Conservation (phyloP, 345 rosid genomes). For the Syzygium jambos region DNA sequence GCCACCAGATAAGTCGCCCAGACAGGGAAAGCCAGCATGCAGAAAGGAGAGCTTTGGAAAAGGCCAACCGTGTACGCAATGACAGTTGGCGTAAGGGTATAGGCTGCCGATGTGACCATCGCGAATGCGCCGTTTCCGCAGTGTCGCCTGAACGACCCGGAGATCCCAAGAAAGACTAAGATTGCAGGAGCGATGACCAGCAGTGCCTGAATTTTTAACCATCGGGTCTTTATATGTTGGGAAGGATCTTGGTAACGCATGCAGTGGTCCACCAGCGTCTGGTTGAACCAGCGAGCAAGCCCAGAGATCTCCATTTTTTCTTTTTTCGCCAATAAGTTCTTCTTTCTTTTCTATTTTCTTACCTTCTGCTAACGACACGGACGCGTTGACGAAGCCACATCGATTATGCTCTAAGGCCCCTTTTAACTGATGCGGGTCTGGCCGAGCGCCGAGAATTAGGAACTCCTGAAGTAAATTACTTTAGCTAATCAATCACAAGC, state of each 20-base stretch:
- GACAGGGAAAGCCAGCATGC: not conserved
- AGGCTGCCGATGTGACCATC: not conserved
- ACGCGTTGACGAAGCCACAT: not conserved
- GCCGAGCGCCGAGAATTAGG: not conserved
- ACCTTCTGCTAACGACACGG: not conserved
- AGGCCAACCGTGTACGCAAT: not conserved
- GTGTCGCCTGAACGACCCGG: not conserved
- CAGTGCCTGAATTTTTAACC: not conserved
- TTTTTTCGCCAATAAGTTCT: too few species aligned
- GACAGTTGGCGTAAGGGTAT: not conserved
- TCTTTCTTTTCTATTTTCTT: not conserved
- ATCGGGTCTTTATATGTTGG: fast-evolving
- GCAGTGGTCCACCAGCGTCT: too few species aligned
- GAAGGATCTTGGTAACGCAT: fast-evolving
- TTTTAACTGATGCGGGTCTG: too few species aligned
- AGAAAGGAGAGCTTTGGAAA: not conserved
- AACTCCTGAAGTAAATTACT: not conserved
- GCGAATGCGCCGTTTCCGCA: not conserved
- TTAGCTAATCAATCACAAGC: not conserved
- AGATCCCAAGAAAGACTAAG: not conserved
- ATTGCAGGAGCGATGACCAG: not conserved
- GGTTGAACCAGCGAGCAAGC: too few species aligned
- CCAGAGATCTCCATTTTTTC: too few species aligned
- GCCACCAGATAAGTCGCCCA: not conserved
- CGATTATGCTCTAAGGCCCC: not conserved